Conservation (phyloP, 2,329 filamentous ascomycete genomes). For the Aspergillus persii region DNA sequence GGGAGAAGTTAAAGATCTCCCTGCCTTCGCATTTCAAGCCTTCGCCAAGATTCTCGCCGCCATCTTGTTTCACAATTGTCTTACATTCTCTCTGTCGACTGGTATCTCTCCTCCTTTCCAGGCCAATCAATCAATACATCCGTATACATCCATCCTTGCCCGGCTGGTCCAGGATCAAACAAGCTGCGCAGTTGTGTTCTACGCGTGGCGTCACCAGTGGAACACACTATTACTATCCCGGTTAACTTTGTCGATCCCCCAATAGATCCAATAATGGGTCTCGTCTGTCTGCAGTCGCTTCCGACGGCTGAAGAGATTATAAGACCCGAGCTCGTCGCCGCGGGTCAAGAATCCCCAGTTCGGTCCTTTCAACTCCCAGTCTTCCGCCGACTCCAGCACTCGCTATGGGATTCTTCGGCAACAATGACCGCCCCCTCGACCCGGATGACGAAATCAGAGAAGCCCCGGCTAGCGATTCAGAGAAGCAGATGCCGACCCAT, state of each 20-base stretch:
- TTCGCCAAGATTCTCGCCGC: background rate
- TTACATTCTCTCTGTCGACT: background rate
- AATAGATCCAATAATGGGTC: slow-evolving; percentile 10
- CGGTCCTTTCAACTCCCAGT: background rate
- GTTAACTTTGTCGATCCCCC: slow-evolving; percentile 19
- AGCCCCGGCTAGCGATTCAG: slow-evolving; percentile 27
- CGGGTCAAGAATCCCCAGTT: background rate
- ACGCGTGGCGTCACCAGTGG: slow-evolving; percentile 7
- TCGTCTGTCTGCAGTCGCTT: slow-evolving; percentile 9
- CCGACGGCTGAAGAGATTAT: slow-evolving; percentile 12
- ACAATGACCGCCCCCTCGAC: slow-evolving; percentile 11
- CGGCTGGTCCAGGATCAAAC: background rate
- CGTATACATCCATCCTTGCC: too few species aligned
- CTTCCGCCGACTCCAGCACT: background rate
- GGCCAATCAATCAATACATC: background rate
- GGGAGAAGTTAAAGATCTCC: background rate
- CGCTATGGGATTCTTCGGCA: slow-evolving; percentile 21
- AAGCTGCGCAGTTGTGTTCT: background rate
- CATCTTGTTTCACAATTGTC: background rate
- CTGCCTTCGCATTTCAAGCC: background rate
- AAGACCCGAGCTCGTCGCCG: slow-evolving; percentile 4
- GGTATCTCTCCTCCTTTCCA: background rate
- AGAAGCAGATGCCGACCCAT: slow-evolving; percentile 26
- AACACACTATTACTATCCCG: slow-evolving; percentile 4
- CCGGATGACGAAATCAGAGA: slow-evolving; percentile 22